Conservation (phyloP, 192 early-diverging fungal species). For the Coemansia sp. region DNA sequence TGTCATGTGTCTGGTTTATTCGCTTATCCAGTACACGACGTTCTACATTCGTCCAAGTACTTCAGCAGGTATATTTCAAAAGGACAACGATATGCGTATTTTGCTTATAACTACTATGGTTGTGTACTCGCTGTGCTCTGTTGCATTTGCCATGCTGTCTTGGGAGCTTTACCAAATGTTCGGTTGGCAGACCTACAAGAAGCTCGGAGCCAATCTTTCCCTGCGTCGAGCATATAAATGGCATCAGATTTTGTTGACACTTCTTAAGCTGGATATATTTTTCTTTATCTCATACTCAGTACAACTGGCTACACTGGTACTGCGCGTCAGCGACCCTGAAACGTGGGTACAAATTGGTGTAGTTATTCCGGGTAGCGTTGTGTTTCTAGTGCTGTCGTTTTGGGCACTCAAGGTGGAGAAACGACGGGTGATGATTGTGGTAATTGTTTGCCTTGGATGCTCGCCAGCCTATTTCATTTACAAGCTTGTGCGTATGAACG, state of each 20-base stretch:
- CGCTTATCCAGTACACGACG: constrained; percentile 58
- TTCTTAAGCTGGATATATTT: constrained; percentile 79
- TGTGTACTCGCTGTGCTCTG: constrained; percentile 52
- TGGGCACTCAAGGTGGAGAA: constrained; percentile 57
- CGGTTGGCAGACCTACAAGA: constrained; percentile 82
- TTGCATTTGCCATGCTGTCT: constrained; percentile 52
- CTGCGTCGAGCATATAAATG: constrained; percentile 75
- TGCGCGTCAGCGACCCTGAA: constrained; percentile 57
- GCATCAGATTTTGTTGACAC: constrained; percentile 76
- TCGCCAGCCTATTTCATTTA: constrained; percentile 58
- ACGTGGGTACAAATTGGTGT: constrained; percentile 59
- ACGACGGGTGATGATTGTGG: constrained; percentile 45
- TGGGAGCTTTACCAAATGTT: constrained; percentile 73
- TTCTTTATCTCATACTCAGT: constrained; percentile 78
- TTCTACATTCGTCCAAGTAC: constrained; percentile 50
- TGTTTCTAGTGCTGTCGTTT: constrained; percentile 54
- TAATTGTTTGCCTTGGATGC: constrained; percentile 48
- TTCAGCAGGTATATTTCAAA: constrained; percentile 53
- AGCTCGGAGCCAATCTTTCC: constrained; percentile 74
- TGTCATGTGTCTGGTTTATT: constrained; percentile 57
- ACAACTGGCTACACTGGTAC: constrained; percentile 66
- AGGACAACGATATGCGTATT: constrained; percentile 55
- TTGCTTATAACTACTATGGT: constrained; percentile 53
- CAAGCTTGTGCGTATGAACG: constrained; percentile 57
- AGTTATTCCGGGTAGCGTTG: constrained; percentile 56